These are phyloP conservation scores for Piper betle DNA, from an alignment of 164 flowering plant genomes.

Conservation along the genomic window DNA sequence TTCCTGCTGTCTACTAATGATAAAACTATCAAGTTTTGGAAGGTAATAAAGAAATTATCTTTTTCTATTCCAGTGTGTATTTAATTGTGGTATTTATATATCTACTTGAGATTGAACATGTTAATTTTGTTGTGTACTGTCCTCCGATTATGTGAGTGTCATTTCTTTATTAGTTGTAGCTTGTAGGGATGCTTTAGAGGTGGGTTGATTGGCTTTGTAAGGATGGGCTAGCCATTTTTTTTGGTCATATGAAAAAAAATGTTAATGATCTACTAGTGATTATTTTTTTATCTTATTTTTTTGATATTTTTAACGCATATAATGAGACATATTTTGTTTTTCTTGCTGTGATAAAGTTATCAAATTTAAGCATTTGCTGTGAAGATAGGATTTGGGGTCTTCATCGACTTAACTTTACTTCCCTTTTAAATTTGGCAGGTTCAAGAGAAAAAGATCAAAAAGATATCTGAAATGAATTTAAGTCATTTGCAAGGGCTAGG, in stretches of 20 bases:
- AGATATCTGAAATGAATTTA: slow-evolving; percentile 73
- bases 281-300: no score
- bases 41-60: slow-evolving; percentile 31
- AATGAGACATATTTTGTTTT: no score
- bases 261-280: no score
- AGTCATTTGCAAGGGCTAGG: slow-evolving; percentile 54
- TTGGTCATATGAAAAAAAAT: no score
- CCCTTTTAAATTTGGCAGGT: slow-evolving; percentile 43
- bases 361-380: not conserved
- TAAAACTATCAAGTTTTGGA: slow-evolving; percentile 95
- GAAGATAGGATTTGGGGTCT: no score
- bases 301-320: no score
- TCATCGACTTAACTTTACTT: not conserved
- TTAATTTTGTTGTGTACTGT: no score
- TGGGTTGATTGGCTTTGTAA: no score
- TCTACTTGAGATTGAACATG: not conserved
- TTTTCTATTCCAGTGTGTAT: not conserved
- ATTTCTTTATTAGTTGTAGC: no score
- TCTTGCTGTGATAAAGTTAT: no score
- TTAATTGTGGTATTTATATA: not conserved
- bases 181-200: no score
- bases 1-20: slow-evolving; percentile 99
- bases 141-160: not conserved
- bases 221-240: no score
- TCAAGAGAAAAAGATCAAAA: slow-evolving; percentile 95